Evolutionary conservation across 306 rosid genomes (phyloP).

Genomic region (Corylus heterophylla): DNA sequence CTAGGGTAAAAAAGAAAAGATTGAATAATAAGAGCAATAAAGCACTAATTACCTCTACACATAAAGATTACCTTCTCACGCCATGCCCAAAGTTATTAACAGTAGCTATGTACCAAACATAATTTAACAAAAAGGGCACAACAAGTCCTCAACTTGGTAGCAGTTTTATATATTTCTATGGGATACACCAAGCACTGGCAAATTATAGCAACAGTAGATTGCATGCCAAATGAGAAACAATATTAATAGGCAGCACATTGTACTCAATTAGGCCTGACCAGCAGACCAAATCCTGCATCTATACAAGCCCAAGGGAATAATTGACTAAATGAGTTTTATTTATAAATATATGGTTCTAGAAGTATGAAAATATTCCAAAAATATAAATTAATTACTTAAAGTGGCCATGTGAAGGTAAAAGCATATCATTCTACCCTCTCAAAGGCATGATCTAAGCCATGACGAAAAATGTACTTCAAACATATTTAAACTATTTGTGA

Average conservation of each 20-base stretch:
- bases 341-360: not conserved
- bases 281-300: too few species aligned
- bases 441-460: not conserved
- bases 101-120: not conserved
- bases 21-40: not conserved
- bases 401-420: not conserved
- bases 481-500: too few species aligned
- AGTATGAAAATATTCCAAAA: not conserved
- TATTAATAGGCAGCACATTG: not conserved
- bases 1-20: not conserved
- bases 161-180: not conserved
- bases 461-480: too few species aligned
- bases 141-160: not conserved
- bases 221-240: not conserved
- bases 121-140: not conserved
- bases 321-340: not conserved
- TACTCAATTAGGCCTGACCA: too few species aligned
- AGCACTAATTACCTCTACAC: not conserved
- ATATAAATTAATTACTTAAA: not conserved
- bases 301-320: not conserved
- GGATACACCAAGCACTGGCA: not conserved
- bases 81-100: not conserved
- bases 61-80: not conserved
- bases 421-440: not conserved
- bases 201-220: not conserved